These are phyloP conservation scores for Hanseniaspora sp. DNA, from an alignment of 1,139 yeast genomes.

Conservation along the genomic window DNA sequence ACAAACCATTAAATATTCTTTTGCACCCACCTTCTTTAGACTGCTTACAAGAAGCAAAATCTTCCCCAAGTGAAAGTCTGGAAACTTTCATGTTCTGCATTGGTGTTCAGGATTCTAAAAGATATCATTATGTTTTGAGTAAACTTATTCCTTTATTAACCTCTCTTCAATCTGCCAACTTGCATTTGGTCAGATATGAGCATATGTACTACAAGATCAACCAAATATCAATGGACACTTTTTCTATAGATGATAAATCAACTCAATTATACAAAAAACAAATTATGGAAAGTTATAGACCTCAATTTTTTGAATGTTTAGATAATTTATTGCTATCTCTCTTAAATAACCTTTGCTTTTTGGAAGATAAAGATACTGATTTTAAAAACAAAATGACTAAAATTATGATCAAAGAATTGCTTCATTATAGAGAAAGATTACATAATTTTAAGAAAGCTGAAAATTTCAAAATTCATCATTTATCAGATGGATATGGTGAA, in stretches of 20 bases:
- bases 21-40: neutral
- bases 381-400: conserved; percentile 3
- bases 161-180: neutral
- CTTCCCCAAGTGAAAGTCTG: neutral
- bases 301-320: neutral
- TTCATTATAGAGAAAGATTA: conserved; percentile 5
- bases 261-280: neutral
- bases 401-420: neutral
- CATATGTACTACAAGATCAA: conserved; percentile 13
- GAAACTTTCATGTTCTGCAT: neutral
- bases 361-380: conserved; percentile 3
- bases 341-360: conserved; percentile 1
- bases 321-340: neutral
- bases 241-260: conserved; percentile 1
- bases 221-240: conserved; percentile 4
- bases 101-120: neutral
- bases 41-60: neutral
- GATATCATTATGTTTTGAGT: neutral
- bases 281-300: neutral
- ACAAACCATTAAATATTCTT: neutral
- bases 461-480: conserved; percentile 10
- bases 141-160: conserved; percentile 8
- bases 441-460: neutral
- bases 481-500: conserved; percentile 75
- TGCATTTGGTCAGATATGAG: conserved; percentile 8